Conservation (phyloP, 2,329 filamentous ascomycete genomes). For the Trichophyton equinum region DNA sequence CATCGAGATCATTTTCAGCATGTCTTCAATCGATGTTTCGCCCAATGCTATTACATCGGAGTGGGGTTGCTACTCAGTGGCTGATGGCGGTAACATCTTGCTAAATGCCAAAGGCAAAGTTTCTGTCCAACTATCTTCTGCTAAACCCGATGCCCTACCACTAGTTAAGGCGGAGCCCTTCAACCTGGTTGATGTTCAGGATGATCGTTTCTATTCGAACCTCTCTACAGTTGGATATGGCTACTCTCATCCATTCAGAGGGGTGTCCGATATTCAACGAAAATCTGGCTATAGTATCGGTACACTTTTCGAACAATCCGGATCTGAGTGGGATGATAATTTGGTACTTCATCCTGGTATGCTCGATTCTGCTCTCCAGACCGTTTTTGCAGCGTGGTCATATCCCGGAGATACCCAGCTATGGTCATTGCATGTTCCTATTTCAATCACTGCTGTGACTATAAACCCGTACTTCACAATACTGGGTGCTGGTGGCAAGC, state of each 20-base stretch:
- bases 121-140: not conserved
- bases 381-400: slow-evolving; percentile 10
- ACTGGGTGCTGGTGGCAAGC: not conserved
- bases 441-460: not conserved
- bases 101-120: not conserved
- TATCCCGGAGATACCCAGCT: slow-evolving; percentile 14
- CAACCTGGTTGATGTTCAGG: not conserved
- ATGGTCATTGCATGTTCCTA: slow-evolving; percentile 13
- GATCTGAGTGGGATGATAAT: not conserved
- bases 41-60: not conserved
- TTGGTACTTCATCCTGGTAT: slow-evolving; percentile 14
- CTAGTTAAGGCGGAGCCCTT: not conserved
- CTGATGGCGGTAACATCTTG: not conserved
- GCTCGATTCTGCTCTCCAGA: slow-evolving; percentile 16
- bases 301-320: not conserved
- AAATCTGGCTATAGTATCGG: not conserved
- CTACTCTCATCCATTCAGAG: slow-evolving; percentile 10
- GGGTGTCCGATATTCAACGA: slow-evolving; percentile 5
- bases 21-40: slow-evolving; percentile 13
- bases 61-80: not conserved
- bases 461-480: not conserved
- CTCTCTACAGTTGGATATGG: not conserved
- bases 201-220: not conserved
- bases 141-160: not conserved
- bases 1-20: slow-evolving; percentile 1